Percentiles rank a stretch among this genome's conserved stretches.
phyloP scores from a whole-genome alignment of 2,329 filamentous ascomycete species.

The Apiospora malaysiana region DNA sequence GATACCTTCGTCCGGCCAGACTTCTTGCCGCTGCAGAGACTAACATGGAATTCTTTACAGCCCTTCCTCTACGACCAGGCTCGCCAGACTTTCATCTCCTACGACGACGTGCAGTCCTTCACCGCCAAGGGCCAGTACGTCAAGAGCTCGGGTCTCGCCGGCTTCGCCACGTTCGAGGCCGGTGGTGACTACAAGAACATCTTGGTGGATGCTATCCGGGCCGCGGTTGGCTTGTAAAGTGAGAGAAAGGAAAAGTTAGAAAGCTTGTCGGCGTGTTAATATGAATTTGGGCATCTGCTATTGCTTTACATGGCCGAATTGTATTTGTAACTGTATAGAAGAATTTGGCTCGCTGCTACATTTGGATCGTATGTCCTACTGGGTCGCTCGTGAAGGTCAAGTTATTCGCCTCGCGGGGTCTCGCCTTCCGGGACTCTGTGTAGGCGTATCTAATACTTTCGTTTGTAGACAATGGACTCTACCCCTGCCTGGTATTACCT shows the following conservation, averaged over 20 bases:
- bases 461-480: no score
- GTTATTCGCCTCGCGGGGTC: background rate
- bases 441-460: background rate
- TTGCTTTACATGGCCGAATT: background rate
- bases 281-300: background rate
- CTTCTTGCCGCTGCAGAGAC: no score
- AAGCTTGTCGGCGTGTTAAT: background rate
- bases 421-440: no score
- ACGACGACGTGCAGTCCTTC: slow-evolving; percentile 28
- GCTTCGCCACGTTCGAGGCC: slow-evolving; percentile 28
- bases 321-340: background rate
- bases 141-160: slow-evolving; percentile 23
- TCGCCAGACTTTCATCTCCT: slow-evolving; percentile 26
- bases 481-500: no score
- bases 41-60: slow-evolving; percentile 10
- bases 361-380: background rate
- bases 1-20: no score
- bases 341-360: no score
- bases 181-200: slow-evolving; percentile 31
- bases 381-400: background rate
- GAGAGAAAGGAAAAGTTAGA: no score
- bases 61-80: slow-evolving; percentile 26
- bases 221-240: background rate
- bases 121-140: slow-evolving; percentile 28
- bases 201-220: slow-evolving; percentile 23